Conservation (phyloP, 2,329 filamentous ascomycete genomes). For the Ophiostoma triangulosporum region DNA sequence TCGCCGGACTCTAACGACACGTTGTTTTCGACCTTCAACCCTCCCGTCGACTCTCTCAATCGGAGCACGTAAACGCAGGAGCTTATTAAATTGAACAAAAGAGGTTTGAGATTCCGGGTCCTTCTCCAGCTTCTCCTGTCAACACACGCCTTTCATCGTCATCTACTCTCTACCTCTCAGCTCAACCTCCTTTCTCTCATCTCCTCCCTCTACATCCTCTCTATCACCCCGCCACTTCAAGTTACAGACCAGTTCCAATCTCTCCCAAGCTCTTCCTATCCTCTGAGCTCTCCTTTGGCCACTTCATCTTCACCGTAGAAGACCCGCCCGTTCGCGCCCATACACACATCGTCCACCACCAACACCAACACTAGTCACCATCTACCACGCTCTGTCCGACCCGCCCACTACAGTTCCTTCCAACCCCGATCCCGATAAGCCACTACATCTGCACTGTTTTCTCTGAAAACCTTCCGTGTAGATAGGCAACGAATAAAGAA, state of each 20-base stretch:
- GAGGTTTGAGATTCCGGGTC: slow-evolving; percentile 2
- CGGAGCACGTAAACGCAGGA: neutral
- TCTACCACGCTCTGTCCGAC: neutral
- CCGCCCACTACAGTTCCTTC: slow-evolving; percentile 16
- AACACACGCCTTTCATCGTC: neutral
- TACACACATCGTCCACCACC: slow-evolving; percentile 3
- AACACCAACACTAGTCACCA: neutral
- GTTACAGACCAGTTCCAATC: neutral
- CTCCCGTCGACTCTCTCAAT: neutral
- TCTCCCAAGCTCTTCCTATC: neutral
- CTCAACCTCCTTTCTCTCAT: neutral
- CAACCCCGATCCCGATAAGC: slow-evolving; percentile 25
- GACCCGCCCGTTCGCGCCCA: slow-evolving; percentile 3
- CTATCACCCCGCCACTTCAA: neutral
- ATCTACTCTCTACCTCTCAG: neutral
- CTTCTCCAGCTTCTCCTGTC: neutral
- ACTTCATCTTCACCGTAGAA: slow-evolving; percentile 7
- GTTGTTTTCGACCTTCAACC: no score
- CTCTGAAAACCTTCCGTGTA: slow-evolving; percentile 76
- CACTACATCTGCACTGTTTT: slow-evolving; percentile 83
- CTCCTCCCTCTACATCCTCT: neutral
- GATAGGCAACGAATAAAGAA: slow-evolving; percentile 36
- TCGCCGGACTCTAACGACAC: no score
- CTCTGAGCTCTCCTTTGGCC: slow-evolving; percentile 1
- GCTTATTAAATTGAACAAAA: neutral